Evolutionary conservation across 176 grass and related monocot genomes (phyloP).

Genomic region (Bonia amplexicaulis): DNA sequence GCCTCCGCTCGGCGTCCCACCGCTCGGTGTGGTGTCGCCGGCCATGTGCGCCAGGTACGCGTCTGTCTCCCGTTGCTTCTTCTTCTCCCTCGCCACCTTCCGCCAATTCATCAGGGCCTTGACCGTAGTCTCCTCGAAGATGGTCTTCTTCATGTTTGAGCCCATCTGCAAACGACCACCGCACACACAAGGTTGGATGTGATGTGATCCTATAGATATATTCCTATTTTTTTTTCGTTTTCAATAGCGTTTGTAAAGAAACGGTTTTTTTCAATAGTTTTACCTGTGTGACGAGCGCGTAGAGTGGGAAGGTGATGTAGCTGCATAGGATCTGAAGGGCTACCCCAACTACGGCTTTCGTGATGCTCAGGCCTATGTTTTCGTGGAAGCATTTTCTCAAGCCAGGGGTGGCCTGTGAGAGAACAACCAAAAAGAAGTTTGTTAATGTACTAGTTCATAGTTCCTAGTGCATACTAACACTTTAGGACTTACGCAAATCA

Average conservation of each 20-base stretch:
- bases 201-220: neutral
- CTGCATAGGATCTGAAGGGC: slow-evolving; percentile 77
- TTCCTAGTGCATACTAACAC: neutral
- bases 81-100: slow-evolving; percentile 50
- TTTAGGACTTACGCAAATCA: neutral
- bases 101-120: slow-evolving; percentile 73
- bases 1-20: slow-evolving; percentile 3
- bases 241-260: neutral
- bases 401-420: slow-evolving; percentile 42
- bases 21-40: slow-evolving; percentile 34
- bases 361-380: slow-evolving; percentile 27
- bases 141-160: slow-evolving; percentile 80
- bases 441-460: neutral
- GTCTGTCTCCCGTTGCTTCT: slow-evolving; percentile 29
- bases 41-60: neutral
- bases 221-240: neutral
- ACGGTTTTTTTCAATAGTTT: neutral
- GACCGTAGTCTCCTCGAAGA: slow-evolving; percentile 87
- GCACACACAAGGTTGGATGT: neutral
- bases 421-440: neutral
- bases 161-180: slow-evolving; percentile 59
- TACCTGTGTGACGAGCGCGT: slow-evolving; percentile 91
- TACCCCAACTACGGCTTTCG: slow-evolving; percentile 49
- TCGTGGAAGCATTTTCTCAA: slow-evolving; percentile 54
- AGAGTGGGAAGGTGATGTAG: slow-evolving; percentile 93